Conservation (phyloP, 108 stramenopile genomes). For the Skeletonema potamos region DNA sequence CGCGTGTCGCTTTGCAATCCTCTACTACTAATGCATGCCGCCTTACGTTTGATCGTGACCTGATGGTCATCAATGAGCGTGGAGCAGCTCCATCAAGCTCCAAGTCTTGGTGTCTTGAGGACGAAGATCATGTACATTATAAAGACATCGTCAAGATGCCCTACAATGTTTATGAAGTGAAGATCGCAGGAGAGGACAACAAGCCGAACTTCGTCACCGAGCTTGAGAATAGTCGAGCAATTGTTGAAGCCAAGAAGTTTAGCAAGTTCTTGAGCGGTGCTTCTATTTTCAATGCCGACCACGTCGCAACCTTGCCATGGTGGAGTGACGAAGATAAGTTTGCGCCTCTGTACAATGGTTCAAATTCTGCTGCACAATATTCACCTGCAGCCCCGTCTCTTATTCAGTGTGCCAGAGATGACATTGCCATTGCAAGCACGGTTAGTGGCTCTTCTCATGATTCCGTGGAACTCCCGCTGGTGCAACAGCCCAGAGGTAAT, state of each 20-base stretch:
- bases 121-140: background rate
- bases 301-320: slow-evolving; percentile 22
- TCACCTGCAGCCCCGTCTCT: background rate
- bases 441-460: background rate
- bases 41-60: slow-evolving; percentile 40
- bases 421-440: background rate
- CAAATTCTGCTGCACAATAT: background rate
- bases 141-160: slow-evolving; percentile 8
- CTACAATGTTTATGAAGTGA: slow-evolving; percentile 38
- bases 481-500: background rate
- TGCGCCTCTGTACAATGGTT: slow-evolving; percentile 1
- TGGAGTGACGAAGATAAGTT: slow-evolving; percentile 35
- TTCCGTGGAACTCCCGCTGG: background rate
- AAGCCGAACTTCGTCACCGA: slow-evolving; percentile 10
- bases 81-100: background rate
- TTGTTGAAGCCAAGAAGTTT: slow-evolving; percentile 36
- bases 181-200: slow-evolving; percentile 18
- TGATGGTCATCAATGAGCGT: slow-evolving; percentile 36
- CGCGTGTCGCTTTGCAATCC: slow-evolving; percentile 35
- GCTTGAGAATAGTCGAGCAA: background rate
- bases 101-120: slow-evolving; percentile 21
- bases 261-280: slow-evolving; percentile 45
- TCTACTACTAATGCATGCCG: slow-evolving; percentile 26
- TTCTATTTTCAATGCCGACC: background rate
- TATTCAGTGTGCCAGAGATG: background rate